Percentiles rank a stretch among this genome's conserved stretches.
Conservation (phyloP, 2,329 filamentous ascomycete species). For the Catunica adiposa region DNA sequence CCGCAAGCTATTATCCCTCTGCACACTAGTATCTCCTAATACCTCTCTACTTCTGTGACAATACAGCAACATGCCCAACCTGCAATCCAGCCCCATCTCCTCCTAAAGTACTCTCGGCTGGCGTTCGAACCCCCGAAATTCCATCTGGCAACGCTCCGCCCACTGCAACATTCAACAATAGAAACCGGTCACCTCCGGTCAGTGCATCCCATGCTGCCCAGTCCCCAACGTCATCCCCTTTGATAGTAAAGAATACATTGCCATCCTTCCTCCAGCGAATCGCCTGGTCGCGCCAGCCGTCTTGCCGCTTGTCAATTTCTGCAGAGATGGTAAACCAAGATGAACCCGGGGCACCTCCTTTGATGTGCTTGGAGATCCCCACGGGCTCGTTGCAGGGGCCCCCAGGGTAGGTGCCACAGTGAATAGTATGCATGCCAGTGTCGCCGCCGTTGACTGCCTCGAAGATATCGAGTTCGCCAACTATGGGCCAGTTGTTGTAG, state of each 20-base stretch:
- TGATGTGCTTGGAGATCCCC: constrained; percentile 19
- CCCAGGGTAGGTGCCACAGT: constrained; percentile 26
- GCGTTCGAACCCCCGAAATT: constrained; percentile 21
- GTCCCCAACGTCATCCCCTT: constrained; percentile 18
- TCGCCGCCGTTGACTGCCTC: constrained; percentile 26
- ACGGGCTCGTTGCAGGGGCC: constrained; percentile 28
- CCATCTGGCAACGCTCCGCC: constrained; percentile 26
- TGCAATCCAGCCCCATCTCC: constrained; percentile 23
- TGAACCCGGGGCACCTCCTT: constrained; percentile 7
- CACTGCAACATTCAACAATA: constrained; percentile 26
- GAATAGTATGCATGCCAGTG: constrained; percentile 23
- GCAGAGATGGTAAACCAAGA: constrained; percentile 23
- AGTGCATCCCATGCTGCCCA: constrained; percentile 20
- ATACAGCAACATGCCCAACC: constrained; percentile 23
- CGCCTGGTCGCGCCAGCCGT: constrained; percentile 19
- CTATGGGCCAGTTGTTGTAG: constrained; percentile 26
- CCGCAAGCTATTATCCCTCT: too few relatives aligned
- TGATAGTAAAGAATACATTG: constrained; percentile 18
- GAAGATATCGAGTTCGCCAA: constrained; percentile 30
- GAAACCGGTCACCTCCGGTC: constrained; percentile 20
- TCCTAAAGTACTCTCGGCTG: constrained; percentile 21
- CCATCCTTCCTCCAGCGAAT: constrained; percentile 24
- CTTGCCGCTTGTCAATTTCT: constrained; percentile 21
- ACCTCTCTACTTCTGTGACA: not conserved
- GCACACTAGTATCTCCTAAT: too few relatives aligned